A percentile compares a stretch with the other conserved stretches of the same genome.
Evolutionary conservation across 2,329 filamentous ascomycete species (phyloP).

Genomic region (Fusarium scirpi): DNA sequence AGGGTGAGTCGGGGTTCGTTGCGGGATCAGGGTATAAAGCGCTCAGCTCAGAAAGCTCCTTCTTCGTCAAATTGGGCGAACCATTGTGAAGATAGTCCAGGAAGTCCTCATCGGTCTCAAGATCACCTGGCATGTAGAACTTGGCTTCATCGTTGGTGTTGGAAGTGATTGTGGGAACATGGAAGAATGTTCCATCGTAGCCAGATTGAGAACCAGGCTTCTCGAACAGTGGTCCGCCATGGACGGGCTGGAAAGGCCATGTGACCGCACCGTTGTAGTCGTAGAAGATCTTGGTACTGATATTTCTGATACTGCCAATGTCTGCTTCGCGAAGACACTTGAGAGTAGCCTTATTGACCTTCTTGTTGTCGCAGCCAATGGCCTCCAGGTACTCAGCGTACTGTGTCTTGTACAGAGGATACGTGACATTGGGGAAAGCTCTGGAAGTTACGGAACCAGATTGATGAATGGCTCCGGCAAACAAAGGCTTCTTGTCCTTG

Average conservation of each 20-base stretch:
- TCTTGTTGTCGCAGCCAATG: slow-evolving; percentile 47
- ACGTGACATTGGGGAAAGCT: slow-evolving; percentile 52
- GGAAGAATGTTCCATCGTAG: slow-evolving; percentile 54
- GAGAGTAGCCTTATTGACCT: slow-evolving; percentile 50
- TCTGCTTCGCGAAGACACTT: slow-evolving; percentile 55
- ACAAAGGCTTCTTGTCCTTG: slow-evolving; percentile 47
- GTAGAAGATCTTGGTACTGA: slow-evolving; percentile 55
- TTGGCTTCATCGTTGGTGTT: slow-evolving; percentile 54
- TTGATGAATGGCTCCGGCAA: slow-evolving; percentile 52
- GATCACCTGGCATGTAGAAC: slow-evolving; percentile 48
- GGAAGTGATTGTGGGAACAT: slow-evolving; percentile 54
- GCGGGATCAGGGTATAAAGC: slow-evolving; percentile 54
- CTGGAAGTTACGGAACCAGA: slow-evolving; percentile 55
- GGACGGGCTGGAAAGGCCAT: slow-evolving; percentile 63
- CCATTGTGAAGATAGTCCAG: slow-evolving; percentile 53
- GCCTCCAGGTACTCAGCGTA: slow-evolving; percentile 47
- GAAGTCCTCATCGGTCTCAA: slow-evolving; percentile 54
- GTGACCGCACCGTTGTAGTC: slow-evolving; percentile 56
- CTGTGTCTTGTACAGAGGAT: slow-evolving; percentile 51
- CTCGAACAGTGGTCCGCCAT: slow-evolving; percentile 59
- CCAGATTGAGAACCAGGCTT: slow-evolving; percentile 58
- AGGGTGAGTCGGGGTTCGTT: slow-evolving; percentile 51
- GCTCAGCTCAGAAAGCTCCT: slow-evolving; percentile 48
- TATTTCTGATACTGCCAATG: slow-evolving; percentile 51
- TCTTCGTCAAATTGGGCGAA: slow-evolving; percentile 46